Evolutionary conservation across 257 asterid species (phyloP).

Genomic region (Rhazya stricta): DNA sequence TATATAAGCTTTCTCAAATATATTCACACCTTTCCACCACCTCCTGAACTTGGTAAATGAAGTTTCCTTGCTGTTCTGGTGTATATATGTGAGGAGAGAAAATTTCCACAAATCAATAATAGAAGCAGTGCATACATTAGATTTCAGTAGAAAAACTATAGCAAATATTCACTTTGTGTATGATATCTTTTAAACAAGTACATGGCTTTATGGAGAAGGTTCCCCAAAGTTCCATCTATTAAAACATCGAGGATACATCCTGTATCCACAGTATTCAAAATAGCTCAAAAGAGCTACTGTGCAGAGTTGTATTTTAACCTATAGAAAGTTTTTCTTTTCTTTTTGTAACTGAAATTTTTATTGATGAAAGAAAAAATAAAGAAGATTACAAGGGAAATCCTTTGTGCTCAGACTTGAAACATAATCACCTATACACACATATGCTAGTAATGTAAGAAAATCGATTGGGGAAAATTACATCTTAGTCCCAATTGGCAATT

Average conservation of each 20-base stretch:
- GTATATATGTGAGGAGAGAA: not conserved
- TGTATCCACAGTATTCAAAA: not conserved
- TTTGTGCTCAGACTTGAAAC: not conserved
- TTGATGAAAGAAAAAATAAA: not conserved
- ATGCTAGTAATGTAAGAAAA: not conserved
- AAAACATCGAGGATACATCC: not conserved
- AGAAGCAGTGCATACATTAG: not conserved
- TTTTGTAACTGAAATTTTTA: not conserved
- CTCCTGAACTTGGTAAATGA: constrained; percentile 79
- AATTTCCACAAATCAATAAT: not conserved
- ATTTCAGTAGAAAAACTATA: not conserved
- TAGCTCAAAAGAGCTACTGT: not conserved
- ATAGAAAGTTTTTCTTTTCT: not conserved
- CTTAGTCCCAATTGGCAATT: not conserved
- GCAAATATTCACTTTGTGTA: not conserved
- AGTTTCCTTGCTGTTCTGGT: constrained; percentile 52
- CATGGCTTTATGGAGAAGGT: not conserved
- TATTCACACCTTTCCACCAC: constrained; percentile 96
- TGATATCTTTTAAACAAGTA: not conserved
- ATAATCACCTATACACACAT: not conserved
- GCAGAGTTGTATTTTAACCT: not conserved
- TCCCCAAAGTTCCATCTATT: not conserved
- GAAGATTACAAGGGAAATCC: not conserved
- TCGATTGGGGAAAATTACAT: not conserved
- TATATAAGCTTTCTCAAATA: constrained; percentile 90